These are phyloP conservation scores for Patellifolia procumbens DNA, from an alignment of 179 eudicot species.

Conservation along the genomic window DNA sequence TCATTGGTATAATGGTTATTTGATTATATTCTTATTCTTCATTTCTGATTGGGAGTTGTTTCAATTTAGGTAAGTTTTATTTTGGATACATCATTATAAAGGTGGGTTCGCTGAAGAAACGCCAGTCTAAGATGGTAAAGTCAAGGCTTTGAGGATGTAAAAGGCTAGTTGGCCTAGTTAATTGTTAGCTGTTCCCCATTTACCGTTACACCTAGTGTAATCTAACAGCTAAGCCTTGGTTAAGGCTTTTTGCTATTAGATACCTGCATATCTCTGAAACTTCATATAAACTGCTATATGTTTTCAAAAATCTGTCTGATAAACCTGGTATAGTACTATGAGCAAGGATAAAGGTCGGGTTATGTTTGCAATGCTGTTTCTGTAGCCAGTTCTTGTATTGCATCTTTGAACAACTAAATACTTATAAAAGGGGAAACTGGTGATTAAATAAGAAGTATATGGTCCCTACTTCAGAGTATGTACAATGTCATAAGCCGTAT, in stretches of 20 bases:
- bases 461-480: neutral
- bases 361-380: constrained; percentile 6
- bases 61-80: constrained; percentile 54
- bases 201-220: constrained; percentile 20
- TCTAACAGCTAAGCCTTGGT: constrained; percentile 1
- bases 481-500: constrained; percentile 6
- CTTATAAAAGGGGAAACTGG: neutral
- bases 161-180: constrained; percentile 35
- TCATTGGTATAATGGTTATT: constrained; percentile 29
- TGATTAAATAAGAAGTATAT: neutral
- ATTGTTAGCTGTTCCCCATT: constrained; percentile 13
- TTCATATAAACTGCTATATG: constrained; percentile 16
- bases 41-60: constrained; percentile 44
- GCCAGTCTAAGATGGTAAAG: constrained; percentile 39
- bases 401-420: neutral
- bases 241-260: constrained; percentile 26
- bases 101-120: constrained; percentile 40
- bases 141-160: constrained; percentile 37
- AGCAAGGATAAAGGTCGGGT: constrained; percentile 15
- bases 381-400: constrained; percentile 12
- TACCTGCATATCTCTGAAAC: constrained; percentile 16
- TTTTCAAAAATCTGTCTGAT: constrained; percentile 20
- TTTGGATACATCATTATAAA: constrained; percentile 40
- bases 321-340: constrained; percentile 20
- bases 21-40: constrained; percentile 23